Percentiles rank a stretch among this genome's conserved stretches.
Conservation (phyloP, 1,139 yeast species). For the Lodderomyces parapsilosis region DNA sequence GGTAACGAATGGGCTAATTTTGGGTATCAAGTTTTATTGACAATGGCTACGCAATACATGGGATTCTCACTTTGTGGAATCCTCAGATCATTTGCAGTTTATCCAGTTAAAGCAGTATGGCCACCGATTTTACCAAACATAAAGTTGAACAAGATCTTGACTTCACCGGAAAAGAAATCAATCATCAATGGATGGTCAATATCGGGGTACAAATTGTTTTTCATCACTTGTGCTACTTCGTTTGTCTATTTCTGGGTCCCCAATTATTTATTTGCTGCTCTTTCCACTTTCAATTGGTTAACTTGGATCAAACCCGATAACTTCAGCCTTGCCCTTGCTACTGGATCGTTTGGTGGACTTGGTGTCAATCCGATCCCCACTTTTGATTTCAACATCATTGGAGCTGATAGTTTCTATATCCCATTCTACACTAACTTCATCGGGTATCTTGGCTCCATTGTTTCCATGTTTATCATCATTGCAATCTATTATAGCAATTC, state of each 20-base stretch:
- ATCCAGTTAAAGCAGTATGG: constrained; percentile 60
- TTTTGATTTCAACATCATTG: constrained; percentile 52
- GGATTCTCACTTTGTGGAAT: constrained; percentile 69
- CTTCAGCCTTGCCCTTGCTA: constrained; percentile 46
- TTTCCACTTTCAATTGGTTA: constrained; percentile 35
- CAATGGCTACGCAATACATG: constrained; percentile 54
- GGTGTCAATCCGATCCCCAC: constrained; percentile 58
- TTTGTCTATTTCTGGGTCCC: too few species aligned
- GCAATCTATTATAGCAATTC: constrained; percentile 52
- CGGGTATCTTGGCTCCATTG: constrained; percentile 39
- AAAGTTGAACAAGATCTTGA: too few species aligned
- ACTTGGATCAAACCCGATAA: constrained; percentile 37
- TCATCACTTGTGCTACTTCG: constrained; percentile 21
- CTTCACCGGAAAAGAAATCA: constrained; percentile 46
- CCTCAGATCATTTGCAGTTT: constrained; percentile 54
- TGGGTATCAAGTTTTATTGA: constrained; percentile 49
- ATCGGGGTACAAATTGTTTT: constrained; percentile 32
- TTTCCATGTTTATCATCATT: constrained; percentile 38
- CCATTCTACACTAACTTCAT: constrained; percentile 44
- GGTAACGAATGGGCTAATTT: constrained; percentile 42
- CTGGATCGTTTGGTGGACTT: constrained; percentile 54
- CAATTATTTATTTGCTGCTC: constrained; percentile 30
- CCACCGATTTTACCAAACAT: constrained; percentile 55
- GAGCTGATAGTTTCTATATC: constrained; percentile 48
- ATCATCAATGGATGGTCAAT: too few species aligned